Conservation (phyloP, 371 early-diverging fungal species). For the Circinella minor region DNA sequence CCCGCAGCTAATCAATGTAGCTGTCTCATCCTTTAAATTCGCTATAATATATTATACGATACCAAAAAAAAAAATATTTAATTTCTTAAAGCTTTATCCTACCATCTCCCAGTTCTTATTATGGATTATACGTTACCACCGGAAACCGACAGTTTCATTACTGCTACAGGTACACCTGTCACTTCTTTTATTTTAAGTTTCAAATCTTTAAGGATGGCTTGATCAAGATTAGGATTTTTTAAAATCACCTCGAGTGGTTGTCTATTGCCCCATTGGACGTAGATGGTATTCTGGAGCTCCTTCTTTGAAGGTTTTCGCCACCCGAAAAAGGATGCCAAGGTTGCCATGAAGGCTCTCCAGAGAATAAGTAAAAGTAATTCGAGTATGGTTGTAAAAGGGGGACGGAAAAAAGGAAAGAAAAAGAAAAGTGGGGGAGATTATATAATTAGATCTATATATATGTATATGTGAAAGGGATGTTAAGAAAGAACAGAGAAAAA, state of each 20-base stretch:
- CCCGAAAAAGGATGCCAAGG: slow-evolving; percentile 42
- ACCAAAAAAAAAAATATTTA: no score
- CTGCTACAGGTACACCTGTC: slow-evolving; percentile 51
- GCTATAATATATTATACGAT: slow-evolving; percentile 28
- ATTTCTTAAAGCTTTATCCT: no score
- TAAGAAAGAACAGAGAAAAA: no score
- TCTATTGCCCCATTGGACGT: slow-evolving; percentile 38
- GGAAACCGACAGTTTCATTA: slow-evolving; percentile 48
- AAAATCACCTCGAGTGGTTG: slow-evolving; percentile 39
- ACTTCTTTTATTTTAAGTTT: slow-evolving; percentile 45
- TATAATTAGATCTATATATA: no score
- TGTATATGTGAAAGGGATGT: no score
- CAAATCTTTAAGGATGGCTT: slow-evolving; percentile 43
- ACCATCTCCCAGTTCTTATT: no score
- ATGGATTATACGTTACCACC: slow-evolving; percentile 37
- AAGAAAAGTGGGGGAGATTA: background rate
- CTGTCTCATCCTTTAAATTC: slow-evolving; percentile 67
- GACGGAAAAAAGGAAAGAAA: background rate
- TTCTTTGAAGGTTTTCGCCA: slow-evolving; percentile 38
- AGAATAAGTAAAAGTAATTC: slow-evolving; percentile 18
- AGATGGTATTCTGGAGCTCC: slow-evolving; percentile 38
- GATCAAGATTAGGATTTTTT: slow-evolving; percentile 40
- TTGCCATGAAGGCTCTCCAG: slow-evolving; percentile 33
- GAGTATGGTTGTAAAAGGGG: slow-evolving; percentile 6
- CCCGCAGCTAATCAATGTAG: slow-evolving; percentile 58